phyloP scores from a whole-genome alignment of 768 basidiomycete species.

The Lentinula sp. region DNA sequence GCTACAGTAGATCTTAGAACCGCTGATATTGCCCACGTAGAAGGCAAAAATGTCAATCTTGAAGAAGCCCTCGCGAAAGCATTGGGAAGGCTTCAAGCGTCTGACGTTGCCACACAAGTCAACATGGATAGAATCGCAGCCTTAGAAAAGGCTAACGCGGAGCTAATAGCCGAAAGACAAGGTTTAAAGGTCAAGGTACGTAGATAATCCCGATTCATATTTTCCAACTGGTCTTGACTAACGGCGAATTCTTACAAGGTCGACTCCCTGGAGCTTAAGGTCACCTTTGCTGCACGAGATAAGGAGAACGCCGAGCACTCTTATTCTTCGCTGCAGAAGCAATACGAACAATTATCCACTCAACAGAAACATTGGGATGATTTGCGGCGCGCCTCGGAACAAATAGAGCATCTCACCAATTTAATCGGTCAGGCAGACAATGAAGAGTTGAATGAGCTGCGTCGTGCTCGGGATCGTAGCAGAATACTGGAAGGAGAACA shows the following conservation, averaged over 20 bases:
- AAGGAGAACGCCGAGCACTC: conserved; percentile 51
- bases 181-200: conserved; percentile 55
- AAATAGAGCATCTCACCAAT: conserved; percentile 61
- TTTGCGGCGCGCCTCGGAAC: conserved; percentile 61
- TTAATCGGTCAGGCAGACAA: conserved; percentile 59
- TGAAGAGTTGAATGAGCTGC: conserved; percentile 69
- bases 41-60: conserved; percentile 51
- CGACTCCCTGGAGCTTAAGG: conserved; percentile 54
- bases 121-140: conserved; percentile 55
- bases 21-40: conserved; percentile 40
- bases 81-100: conserved; percentile 60
- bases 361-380: conserved; percentile 81
- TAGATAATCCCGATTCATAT: neutral
- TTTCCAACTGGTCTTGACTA: conserved; percentile 4
- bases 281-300: conserved; percentile 52
- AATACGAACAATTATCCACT: conserved; percentile 49
- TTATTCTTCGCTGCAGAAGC: conserved; percentile 47
- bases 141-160: conserved; percentile 56
- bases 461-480: conserved; percentile 55
- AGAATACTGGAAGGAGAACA: conserved; percentile 66
- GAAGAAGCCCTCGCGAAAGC: conserved; percentile 74
- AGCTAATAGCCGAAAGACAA: conserved; percentile 51
- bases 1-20: conserved; percentile 32
- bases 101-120: conserved; percentile 61
- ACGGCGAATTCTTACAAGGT: conserved; percentile 33